Base-by-base conservation (phyloP, 352 stramenopile species). In the Phytophthora podocarpi region DNA sequence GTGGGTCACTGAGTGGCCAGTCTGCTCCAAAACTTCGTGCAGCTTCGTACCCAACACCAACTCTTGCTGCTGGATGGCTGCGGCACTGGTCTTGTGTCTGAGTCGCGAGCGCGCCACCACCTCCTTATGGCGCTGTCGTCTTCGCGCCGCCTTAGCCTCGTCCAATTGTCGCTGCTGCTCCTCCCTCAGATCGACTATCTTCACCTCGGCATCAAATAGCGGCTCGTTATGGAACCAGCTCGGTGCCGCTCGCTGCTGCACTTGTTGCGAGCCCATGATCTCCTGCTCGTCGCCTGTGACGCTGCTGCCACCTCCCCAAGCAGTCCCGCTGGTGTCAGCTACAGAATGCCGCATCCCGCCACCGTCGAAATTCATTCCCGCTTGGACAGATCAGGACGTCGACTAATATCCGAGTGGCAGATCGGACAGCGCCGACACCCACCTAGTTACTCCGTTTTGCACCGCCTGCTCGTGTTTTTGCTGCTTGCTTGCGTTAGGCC, bases 61-160 rank as follows among this genome's bases (percentile, higher is more conserved):
- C 34, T 79, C 70, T 11, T 76, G 57, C 53, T 62, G 50, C 34
- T 70, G 62, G 28, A 76, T 79, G 1, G 67, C 59, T 8, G 60
- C 43, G 13, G 56, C 27, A 21, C 54, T 68, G 27, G 30, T 20
- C 39, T 74, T 80, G 26, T 67, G 67, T 24, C 64, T 54, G 39
- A 72, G 60, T 27, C 71, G 46, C 9, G 71, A 67, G 7, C 71
- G 63, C 5, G 71, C 71, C 27, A 80, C 71, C 5, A 80, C 66
- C 23, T 73, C 71, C 16, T 73, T 76, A 43, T 80, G 71, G 16
- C 56, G 36, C 24, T 68, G 67, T 5, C 71, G 48, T 48, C 67
- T 56, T 34, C 49, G 52, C 26, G 59, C 71, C 3, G 71, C 71
- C 16, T 73, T 75, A 7, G 54, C 55, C 36, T 70, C 59, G 3